Percentiles rank a stretch among this genome's conserved stretches.
Conservation (phyloP, 495 filamentous ascomycete species). For the Penicillium ucsense region DNA sequence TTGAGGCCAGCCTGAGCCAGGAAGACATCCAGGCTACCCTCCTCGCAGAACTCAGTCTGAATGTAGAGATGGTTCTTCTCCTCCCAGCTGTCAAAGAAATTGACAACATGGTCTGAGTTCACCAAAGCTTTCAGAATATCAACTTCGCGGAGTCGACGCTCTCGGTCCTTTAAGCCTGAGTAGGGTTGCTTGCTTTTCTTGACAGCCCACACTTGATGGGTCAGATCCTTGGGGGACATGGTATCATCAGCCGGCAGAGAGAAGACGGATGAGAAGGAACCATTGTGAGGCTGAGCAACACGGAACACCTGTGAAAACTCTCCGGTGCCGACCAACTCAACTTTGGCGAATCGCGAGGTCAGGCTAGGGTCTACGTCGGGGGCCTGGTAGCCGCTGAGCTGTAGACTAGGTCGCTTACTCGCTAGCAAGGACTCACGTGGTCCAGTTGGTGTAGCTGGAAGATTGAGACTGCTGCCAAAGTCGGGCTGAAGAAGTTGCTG, state of each 20-base stretch:
- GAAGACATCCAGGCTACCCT: conserved; percentile 80
- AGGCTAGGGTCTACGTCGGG: conserved; percentile 63
- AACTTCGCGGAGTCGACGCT: conserved; percentile 72
- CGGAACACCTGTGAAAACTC: conserved; percentile 91
- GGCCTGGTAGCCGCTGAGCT: conserved; percentile 45
- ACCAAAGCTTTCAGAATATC: conserved; percentile 59
- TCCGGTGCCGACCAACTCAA: conserved; percentile 70
- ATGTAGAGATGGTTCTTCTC: conserved; percentile 76
- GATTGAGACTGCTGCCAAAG: conserved; percentile 35
- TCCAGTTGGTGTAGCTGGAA: conserved; percentile 72
- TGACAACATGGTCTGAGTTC: conserved; percentile 71
- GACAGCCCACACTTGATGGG: conserved; percentile 68
- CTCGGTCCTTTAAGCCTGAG: conserved; percentile 61
- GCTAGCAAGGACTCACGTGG: conserved; percentile 52
- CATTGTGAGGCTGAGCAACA: conserved; percentile 46
- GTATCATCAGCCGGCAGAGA: conserved; percentile 23
- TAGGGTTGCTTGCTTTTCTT: conserved; percentile 85
- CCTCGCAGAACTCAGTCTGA: conserved; percentile 91
- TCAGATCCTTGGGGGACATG: conserved; percentile 31
- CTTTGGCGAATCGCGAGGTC: conserved; percentile 61
- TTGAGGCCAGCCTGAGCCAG: conserved; percentile 66
- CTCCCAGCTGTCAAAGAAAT: conserved; percentile 80
- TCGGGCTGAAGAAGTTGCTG: conserved; percentile 32
- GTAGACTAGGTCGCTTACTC: conserved; percentile 39
- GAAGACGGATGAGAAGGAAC: conserved; percentile 36